Evolutionary conservation across 108 stramenopile genomes (phyloP).

Genomic region (Fragilariopsis cylindrus): DNA sequence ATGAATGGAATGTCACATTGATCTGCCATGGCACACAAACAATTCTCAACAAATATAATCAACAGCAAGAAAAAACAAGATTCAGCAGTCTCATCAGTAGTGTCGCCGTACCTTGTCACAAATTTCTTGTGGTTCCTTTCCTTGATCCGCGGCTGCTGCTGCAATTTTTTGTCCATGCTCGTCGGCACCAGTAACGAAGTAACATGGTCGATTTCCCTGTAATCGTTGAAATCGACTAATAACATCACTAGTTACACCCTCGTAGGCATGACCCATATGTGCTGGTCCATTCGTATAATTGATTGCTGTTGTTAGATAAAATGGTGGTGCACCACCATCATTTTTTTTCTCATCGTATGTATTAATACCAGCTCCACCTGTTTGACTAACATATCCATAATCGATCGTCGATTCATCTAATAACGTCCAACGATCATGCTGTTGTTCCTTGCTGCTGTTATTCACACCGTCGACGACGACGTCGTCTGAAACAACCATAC

Average conservation of each 20-base stretch:
- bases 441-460: no score
- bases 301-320: constrained; percentile 99
- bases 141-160: constrained; percentile 83
- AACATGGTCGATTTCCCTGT: constrained; percentile 47
- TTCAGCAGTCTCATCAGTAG: no score
- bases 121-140: constrained; percentile 87
- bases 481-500: neutral
- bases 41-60: no score
- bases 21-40: no score
- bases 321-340: constrained; percentile 31
- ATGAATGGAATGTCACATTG: no score
- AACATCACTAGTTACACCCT: constrained; percentile 92
- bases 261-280: constrained; percentile 99
- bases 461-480: neutral
- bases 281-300: constrained; percentile 99
- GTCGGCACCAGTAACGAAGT: constrained; percentile 97
- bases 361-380: constrained; percentile 31
- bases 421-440: constrained; percentile 80
- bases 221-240: constrained; percentile 89
- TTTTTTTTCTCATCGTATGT: constrained; percentile 7
- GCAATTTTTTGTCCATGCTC: constrained; percentile 99
- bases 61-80: no score
- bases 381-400: constrained; percentile 60
- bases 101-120: constrained; percentile 72
- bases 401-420: constrained; percentile 61